These are phyloP conservation scores for Epichloe scottii DNA, from an alignment of 2,329 filamentous ascomycete species.

Conservation along the genomic window DNA sequence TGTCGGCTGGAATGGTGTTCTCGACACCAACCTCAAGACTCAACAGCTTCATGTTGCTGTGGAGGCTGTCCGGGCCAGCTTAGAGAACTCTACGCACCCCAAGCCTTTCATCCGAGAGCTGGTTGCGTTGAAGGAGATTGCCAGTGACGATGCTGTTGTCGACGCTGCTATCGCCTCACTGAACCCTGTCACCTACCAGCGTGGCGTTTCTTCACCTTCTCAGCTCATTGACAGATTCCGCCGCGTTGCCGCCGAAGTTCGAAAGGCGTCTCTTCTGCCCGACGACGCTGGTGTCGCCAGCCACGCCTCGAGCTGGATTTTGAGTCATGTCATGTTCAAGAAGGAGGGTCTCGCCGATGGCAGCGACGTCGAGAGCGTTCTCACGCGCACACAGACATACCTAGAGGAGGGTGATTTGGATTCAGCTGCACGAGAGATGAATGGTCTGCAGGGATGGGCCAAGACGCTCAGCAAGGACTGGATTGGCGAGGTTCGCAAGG, in stretches of 20 bases:
- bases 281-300: conserved; percentile 90
- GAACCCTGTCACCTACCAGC: conserved; percentile 86
- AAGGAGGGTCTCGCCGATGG: conserved; percentile 77
- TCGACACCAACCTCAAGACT: conserved; percentile 82
- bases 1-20: conserved; percentile 76
- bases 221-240: conserved; percentile 94
- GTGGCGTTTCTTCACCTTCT: conserved; percentile 69
- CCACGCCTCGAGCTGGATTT: conserved; percentile 77
- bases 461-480: conserved; percentile 92
- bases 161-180: conserved; percentile 93
- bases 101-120: conserved; percentile 85
- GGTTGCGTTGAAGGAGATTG: conserved; percentile 87
- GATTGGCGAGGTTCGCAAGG: conserved; percentile 79
- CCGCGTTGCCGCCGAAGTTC: conserved; percentile 78
- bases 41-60: conserved; percentile 95
- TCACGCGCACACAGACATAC: conserved; percentile 77
- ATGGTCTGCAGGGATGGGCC: conserved; percentile 82
- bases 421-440: conserved; percentile 87
- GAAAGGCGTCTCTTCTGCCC: conserved; percentile 85
- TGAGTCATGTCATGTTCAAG: conserved; percentile 94
- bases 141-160: conserved; percentile 71
- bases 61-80: conserved; percentile 75
- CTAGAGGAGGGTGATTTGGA: conserved; percentile 91
- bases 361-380: conserved; percentile 84
- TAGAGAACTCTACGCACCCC: conserved; percentile 59